Percentiles rank a stretch among this genome's conserved stretches.
These are phyloP conservation scores for Eragrostis curvula DNA, from an alignment of 176 grass and related monocot species.

Conservation along the genomic window DNA sequence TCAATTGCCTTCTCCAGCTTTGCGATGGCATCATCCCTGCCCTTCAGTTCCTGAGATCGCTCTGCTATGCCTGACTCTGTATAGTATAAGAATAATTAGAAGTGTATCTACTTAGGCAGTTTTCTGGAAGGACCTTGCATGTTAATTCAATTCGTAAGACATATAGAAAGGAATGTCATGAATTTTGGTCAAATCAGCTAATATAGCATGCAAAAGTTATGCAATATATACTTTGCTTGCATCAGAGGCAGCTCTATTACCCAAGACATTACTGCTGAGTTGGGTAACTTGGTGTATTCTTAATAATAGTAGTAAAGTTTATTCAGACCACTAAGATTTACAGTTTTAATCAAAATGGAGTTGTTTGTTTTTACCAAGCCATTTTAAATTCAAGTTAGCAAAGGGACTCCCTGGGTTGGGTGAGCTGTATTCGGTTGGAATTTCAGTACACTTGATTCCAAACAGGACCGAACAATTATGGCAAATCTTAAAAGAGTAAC, in stretches of 20 bases:
- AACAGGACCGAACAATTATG: not conserved
- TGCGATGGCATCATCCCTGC: conserved; percentile 66
- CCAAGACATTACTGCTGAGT: not conserved
- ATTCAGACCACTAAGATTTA: not conserved
- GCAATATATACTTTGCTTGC: not conserved
- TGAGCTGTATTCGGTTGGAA: conserved; percentile 14
- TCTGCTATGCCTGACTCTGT: conserved; percentile 65
- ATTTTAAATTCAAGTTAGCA: conserved; percentile 20
- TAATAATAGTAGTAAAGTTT: too few species aligned
- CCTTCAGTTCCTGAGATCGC: conserved; percentile 63
- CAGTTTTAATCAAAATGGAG: not conserved
- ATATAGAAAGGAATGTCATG: not conserved
- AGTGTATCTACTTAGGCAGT: not conserved
- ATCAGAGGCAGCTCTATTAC: not conserved
- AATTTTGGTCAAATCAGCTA: not conserved
- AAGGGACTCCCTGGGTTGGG: not conserved
- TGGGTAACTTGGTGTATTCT: too few species aligned
- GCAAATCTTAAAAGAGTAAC: not conserved
- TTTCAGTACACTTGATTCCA: conserved; percentile 1
- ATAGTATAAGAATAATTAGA: conserved; percentile 11
- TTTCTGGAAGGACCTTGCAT: not conserved
- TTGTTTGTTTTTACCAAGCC: not conserved
- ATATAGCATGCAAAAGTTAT: not conserved
- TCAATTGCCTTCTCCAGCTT: conserved; percentile 61
- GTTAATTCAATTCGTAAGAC: not conserved